Conservation (phyloP, 2,329 filamentous ascomycete genomes). For the Colletotrichum sp. region DNA sequence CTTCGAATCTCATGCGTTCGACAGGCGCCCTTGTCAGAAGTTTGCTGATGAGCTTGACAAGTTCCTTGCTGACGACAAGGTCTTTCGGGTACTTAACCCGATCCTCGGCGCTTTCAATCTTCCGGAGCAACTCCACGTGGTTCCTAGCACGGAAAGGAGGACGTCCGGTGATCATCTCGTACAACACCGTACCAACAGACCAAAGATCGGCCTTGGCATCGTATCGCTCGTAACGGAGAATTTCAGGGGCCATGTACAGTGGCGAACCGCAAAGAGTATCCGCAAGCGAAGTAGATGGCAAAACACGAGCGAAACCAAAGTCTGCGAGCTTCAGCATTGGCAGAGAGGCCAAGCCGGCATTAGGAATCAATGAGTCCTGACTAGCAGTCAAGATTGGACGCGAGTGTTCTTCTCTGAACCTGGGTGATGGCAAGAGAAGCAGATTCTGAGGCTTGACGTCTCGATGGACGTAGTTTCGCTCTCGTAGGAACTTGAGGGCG, state of each 20-base stretch:
- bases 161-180: conserved; percentile 91
- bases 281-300: conserved; percentile 89
- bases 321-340: conserved; percentile 98
- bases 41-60: conserved; percentile 81
- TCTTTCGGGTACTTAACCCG: conserved; percentile 82
- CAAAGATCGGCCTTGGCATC: conserved; percentile 96
- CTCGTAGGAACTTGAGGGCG: conserved; percentile 86
- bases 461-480: conserved; percentile 88
- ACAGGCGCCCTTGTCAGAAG: conserved; percentile 86
- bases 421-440: conserved; percentile 81
- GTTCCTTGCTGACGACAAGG: conserved; percentile 71
- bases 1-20: conserved; percentile 83
- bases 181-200: conserved; percentile 95
- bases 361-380: conserved; percentile 80
- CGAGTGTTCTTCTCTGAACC: conserved; percentile 67
- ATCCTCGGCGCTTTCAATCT: conserved; percentile 90
- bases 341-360: conserved; percentile 80
- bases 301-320: conserved; percentile 95
- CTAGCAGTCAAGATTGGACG: conserved; percentile 79
- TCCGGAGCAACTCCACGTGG: conserved; percentile 90
- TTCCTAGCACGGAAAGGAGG: conserved; percentile 93
- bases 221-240: conserved; percentile 95
- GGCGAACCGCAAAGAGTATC: conserved; percentile 97
- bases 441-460: conserved; percentile 98
- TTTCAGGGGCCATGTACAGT: conserved; percentile 98